Evolutionary conservation across 345 rosid genomes (phyloP).

Genomic region (Linum lewisii): DNA sequence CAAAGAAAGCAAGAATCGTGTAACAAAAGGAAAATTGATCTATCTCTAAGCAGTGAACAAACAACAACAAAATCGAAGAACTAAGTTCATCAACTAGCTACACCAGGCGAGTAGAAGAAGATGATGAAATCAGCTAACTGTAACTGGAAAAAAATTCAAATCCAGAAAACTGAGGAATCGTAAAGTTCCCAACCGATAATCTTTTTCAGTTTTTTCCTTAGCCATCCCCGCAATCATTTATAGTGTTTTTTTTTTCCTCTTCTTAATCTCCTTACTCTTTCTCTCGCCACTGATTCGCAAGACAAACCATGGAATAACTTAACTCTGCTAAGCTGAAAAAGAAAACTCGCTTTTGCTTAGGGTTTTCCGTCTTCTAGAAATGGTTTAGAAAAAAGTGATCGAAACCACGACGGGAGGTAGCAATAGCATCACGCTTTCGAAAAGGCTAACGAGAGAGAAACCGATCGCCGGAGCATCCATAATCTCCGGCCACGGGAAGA

Average conservation of each 20-base stretch:
- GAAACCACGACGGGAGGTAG: slow-evolving; percentile 16
- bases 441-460: slow-evolving; percentile 11
- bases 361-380: slow-evolving; percentile 3
- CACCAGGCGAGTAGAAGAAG: background rate
- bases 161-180: slow-evolving; percentile 17
- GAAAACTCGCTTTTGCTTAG: slow-evolving; percentile 23
- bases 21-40: background rate
- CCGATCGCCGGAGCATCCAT: slow-evolving; percentile 17
- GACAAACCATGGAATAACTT: slow-evolving; percentile 55
- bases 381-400: slow-evolving; percentile 17
- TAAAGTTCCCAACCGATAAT: slow-evolving; percentile 11
- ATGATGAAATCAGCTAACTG: slow-evolving; percentile 13
- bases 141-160: slow-evolving; percentile 5
- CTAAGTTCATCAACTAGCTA: background rate
- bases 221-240: slow-evolving; percentile 14
- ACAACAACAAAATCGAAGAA: background rate
- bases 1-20: background rate
- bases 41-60: background rate
- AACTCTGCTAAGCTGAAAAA: slow-evolving; percentile 30
- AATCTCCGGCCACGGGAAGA: slow-evolving; percentile 14
- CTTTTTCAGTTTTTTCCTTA: background rate
- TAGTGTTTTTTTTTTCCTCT: background rate
- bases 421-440: slow-evolving; percentile 23
- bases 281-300: slow-evolving; percentile 25
- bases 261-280: background rate